These are phyloP conservation scores for Backusella circina DNA, from an alignment of 192 early-diverging fungal species.

Conservation along the genomic window DNA sequence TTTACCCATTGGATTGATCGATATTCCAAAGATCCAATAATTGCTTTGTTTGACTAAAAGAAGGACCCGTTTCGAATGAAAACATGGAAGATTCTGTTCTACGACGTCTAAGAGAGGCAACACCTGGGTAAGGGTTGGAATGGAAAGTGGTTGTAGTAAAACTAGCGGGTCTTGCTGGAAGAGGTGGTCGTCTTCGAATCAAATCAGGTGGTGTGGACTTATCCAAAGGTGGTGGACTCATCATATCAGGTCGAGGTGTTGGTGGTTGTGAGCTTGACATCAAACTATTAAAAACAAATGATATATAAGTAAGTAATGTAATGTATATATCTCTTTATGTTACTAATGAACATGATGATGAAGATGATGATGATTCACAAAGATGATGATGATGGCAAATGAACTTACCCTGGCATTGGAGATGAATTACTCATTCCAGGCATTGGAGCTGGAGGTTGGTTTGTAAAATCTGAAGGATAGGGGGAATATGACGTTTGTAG, in stretches of 20 bases:
- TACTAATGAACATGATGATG: neutral
- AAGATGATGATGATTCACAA: neutral
- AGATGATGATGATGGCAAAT: neutral
- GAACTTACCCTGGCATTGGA: slow-evolving; percentile 5
- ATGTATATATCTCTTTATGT: neutral
- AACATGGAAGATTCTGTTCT: slow-evolving; percentile 41
- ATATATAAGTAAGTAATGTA: neutral
- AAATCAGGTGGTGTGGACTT: slow-evolving; percentile 13
- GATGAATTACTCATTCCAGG: neutral
- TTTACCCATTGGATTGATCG: slow-evolving; percentile 52
- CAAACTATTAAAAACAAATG: slow-evolving; percentile 2
- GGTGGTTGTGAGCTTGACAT: slow-evolving; percentile 26
- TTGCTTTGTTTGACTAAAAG: slow-evolving; percentile 68
- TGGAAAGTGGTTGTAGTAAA: slow-evolving; percentile 22
- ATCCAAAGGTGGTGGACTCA: slow-evolving; percentile 7
- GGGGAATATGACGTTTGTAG: neutral
- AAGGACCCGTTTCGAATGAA: slow-evolving; percentile 56
- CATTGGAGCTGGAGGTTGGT: neutral
- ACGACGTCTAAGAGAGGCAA: slow-evolving; percentile 29
- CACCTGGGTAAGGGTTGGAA: slow-evolving; percentile 22
- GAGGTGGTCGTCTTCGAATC: slow-evolving; percentile 9
- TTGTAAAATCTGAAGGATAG: neutral
- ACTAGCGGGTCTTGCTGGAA: slow-evolving; percentile 14
- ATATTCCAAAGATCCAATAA: slow-evolving; percentile 59
- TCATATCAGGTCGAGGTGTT: slow-evolving; percentile 28